Base-by-base conservation (phyloP, 176 grass and related monocot species). In the Hordeum marinum region DNA sequence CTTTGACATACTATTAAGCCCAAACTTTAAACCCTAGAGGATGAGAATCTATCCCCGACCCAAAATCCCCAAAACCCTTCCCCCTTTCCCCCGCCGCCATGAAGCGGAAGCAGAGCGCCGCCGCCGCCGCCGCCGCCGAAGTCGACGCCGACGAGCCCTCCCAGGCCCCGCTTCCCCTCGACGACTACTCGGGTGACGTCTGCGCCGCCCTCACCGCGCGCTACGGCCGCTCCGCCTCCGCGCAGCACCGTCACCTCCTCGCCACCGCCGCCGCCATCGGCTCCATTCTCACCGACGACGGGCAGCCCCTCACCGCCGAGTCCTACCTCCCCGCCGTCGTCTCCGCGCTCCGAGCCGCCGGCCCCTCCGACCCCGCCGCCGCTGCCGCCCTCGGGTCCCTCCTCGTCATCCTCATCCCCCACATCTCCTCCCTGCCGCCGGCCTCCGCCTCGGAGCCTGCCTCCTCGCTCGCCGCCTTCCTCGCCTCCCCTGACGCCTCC, bases 231-330 rank as follows among this genome's bases (percentile, higher is more conserved):
- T 98, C 93, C 34, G 20, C 96, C 89, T 84, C 96, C 60, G 89
- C 93, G 24, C 96, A 98, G 78, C 96, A 98, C 83, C 96, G 93
- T 54, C 96, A 98, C 85, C 91, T 98, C 46, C 94, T 94, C 83
- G 96, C 96, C 62, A 90, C 91, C 41, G 93, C 93, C 83, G 96
- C 87, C 85, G 96, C 93, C 77, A 94, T 98, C 76, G 91, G 93
- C 70, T 93, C 93, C 69, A 98, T 98, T 40, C 85, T 98, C 67
- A 83, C 79, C 34, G 96, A 98, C 57, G 91, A 94, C 75, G 88
- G 87, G 40, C 78, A 84, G 5, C 77, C 87, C 46, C 87, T 95
- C 25, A 83, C 91, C 20, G 87, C 93, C 20, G 80, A 81, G 0
- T 82, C 86, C 57, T 98, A 92, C 89, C 77, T 98, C 78, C 89